Evolutionary conservation across 78 protist species (phyloP), one percentile per base, ranked within the genome.

Genomic region (Cyanophora paradoxa): DNA sequence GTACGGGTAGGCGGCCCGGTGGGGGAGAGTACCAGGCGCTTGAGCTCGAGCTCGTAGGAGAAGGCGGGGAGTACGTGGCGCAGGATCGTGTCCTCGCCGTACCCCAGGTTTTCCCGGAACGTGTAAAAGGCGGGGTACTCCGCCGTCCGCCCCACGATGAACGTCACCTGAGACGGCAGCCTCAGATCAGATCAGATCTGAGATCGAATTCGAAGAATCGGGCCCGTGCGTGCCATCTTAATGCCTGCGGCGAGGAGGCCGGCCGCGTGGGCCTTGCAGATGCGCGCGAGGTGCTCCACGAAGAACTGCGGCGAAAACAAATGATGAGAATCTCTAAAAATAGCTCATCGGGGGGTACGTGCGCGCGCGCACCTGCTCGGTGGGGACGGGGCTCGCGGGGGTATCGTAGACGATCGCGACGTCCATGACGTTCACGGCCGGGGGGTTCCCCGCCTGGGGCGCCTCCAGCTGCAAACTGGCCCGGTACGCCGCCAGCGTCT

Each of bases 31-130:
- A n/a, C 8, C 70, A 94, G 33, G 17, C 79, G 61, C 42, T 64
- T 44, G 34, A 94, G 75, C 59, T 89, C 94, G 24, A 94, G 82
- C 62, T 80, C 80, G 83, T 82, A 77, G 4, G 93, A 94, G 70
- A 86, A 70, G 0, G 96, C 85, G 0, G 97, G 96, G 39, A 85
- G 93, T 26, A 89, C 34, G 76, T 91, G 86, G 74, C 97, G 75
- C 44, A 81, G 83, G 68, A 80, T 76, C 50, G 79, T 42, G 67
- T 91, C 95, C 50, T 87, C 88, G 40, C 22, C 44, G 85, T 81
- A 84, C 46, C 59, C 59, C 46, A 67, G 66, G 40, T 83, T 31
- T 39, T 77, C 82, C 30, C 93, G 69, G 85, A 83, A 92, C 31
- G 96, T 85, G 79, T 73, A 89, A 76, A 46, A 85, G 59, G 62